Base-by-base conservation (phyloP, 108 stramenopile genomes). In the Nitzschia inconspicua region DNA sequence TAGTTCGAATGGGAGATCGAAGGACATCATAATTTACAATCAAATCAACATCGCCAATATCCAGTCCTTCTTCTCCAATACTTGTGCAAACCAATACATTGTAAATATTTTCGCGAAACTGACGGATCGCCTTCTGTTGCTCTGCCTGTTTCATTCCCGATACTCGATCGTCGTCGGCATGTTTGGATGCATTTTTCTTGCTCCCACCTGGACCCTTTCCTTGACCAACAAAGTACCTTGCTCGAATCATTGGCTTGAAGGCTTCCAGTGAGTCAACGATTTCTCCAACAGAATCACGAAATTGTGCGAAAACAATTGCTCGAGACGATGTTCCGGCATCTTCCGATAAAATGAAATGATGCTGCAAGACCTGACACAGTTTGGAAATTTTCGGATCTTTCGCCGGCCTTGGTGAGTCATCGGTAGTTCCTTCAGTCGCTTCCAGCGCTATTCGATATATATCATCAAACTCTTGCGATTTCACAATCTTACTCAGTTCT, bases 41-140 rank as follows among this genome's bases (percentile, higher is more conserved):
- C 20, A 98, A 66, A 66, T 96, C 97, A 19, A 98, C 97, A 46
- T 95, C 92, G 14, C 95, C 97, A 67, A 98, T 97, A 65, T 98
- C 96, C 39, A 97, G 79, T 11, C 95, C 94, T 71, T 97, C 94
- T 75, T 96, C 95, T 7, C 84, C 96, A 48, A 96, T 93, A 60
- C 82, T 94, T 2, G 96, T 98, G 30, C 93, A 95, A 18, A 98
- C 96, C 19, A 98, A 76, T 1, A 95, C 86, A 56, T 98, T 97
- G 76, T 67, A 94, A 3, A 55, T 53, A 16, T 89, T 89, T 9
- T 72, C 43, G 20, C 76, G 74, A 75, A 97, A 97, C 36, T 85
- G 63, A n/a, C 62, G 37, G 27, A 97, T 79, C 1, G 87, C 91
- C 44, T 70, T 47, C 42, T 92, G 88, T 65, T 97, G 96, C 52